Conservation (phyloP, 106 monocot species). For the Platanthera guangdongensis region DNA sequence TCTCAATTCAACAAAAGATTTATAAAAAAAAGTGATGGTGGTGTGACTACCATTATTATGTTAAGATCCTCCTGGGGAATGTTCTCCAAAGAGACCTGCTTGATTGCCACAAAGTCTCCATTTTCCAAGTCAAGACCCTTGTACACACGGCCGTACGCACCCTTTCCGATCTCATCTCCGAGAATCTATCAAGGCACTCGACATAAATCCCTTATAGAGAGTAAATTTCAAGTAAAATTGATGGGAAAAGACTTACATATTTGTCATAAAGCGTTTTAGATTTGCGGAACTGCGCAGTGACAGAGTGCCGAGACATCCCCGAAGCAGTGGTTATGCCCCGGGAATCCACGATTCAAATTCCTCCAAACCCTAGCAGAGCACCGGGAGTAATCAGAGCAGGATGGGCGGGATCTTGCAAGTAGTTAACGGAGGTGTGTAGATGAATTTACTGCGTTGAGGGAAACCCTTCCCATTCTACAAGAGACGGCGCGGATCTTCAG, state of each 20-base stretch:
- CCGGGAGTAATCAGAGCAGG: neutral
- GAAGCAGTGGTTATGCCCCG: neutral
- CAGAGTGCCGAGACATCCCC: constrained; percentile 60
- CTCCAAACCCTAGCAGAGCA: neutral
- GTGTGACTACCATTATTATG: constrained; percentile 71
- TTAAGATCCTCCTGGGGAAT: constrained; percentile 97
- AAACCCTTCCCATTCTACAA: neutral
- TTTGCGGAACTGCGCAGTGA: constrained; percentile 60
- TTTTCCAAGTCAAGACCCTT: constrained; percentile 94
- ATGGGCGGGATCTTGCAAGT: neutral
- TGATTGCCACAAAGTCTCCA: constrained; percentile 97
- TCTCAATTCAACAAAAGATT: too few species aligned
- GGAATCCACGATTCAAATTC: neutral
- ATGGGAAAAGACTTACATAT: constrained; percentile 52
- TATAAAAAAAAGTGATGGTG: neutral
- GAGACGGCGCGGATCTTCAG: neutral
- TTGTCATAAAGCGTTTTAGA: constrained; percentile 88
- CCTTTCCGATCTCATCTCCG: constrained; percentile 98
- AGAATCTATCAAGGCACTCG: constrained; percentile 48
- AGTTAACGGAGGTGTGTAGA: neutral
- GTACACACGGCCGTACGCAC: constrained; percentile 93
- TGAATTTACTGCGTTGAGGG: neutral
- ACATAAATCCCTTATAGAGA: neutral
- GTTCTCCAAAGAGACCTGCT: constrained; percentile 98
- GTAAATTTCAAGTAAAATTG: neutral